phyloP scores from a whole-genome alignment of 441 rosid genomes.

The Rhodomyrtus psidioides region DNA sequence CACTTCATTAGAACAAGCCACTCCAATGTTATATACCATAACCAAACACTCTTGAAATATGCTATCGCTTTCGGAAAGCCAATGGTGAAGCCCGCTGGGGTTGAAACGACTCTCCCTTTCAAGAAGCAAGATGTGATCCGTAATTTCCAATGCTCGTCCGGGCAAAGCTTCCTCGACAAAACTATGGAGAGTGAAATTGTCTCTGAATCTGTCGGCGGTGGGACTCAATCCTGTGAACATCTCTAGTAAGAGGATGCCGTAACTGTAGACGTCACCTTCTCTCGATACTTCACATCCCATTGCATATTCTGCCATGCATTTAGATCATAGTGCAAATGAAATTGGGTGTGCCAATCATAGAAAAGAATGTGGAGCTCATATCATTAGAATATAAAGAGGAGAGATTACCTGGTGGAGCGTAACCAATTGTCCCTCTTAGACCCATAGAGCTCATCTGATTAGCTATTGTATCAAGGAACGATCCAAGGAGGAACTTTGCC shows the following conservation, averaged over 20 bases:
- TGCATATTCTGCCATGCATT: neutral
- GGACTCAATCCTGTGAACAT: neutral
- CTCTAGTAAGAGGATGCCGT: neutral
- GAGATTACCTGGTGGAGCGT: neutral
- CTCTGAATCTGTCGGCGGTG: accelerated
- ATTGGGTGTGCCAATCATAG: neutral
- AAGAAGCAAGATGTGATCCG: neutral
- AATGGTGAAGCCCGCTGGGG: neutral
- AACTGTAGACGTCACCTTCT: neutral
- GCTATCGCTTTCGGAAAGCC: neutral
- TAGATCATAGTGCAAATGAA: neutral
- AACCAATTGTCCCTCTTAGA: neutral
- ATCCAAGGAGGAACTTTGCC: neutral
- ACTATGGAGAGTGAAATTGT: neutral
- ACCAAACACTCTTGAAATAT: neutral
- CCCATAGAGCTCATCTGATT: neutral
- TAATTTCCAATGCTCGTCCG: neutral
- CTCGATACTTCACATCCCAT: neutral
- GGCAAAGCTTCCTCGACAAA: neutral
- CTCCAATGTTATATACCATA: neutral
- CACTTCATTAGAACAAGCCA: neutral
- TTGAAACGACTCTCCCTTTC: neutral
- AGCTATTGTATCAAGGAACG: neutral
- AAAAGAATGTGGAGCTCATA: neutral
- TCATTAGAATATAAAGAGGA: neutral